Conservation (phyloP, 108 stramenopile species). For the Skeletonema potamos region DNA sequence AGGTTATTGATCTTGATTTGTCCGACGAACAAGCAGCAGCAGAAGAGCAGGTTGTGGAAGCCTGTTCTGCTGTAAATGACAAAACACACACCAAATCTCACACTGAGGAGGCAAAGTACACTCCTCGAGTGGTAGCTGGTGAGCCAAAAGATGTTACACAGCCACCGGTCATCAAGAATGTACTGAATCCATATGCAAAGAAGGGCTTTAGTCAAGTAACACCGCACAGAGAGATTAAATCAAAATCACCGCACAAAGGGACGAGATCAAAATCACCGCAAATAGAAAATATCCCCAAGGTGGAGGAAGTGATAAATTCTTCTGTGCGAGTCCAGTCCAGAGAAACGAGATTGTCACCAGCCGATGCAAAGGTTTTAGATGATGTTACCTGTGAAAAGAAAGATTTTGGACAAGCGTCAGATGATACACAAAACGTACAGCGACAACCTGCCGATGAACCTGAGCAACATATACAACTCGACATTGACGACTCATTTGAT, state of each 20-base stretch:
- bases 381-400: background rate
- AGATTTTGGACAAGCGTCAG: background rate
- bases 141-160: background rate
- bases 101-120: background rate
- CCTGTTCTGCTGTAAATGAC: background rate
- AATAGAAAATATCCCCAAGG: background rate
- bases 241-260: too few relatives aligned
- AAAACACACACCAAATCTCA: background rate
- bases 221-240: background rate
- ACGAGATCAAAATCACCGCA: background rate
- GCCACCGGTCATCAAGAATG: background rate
- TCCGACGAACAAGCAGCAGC: background rate
- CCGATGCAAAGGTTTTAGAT: background rate
- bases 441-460: background rate
- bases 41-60: background rate
- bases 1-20: background rate
- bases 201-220: background rate
- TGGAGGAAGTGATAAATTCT: background rate
- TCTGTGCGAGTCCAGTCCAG: background rate
- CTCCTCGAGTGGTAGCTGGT: background rate
- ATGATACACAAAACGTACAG: background rate
- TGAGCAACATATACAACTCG: background rate
- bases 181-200: background rate
- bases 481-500: background rate
- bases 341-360: background rate